Evolutionary conservation across 129 eudicot species (phyloP).

Genomic region (Arctium minus): DNA sequence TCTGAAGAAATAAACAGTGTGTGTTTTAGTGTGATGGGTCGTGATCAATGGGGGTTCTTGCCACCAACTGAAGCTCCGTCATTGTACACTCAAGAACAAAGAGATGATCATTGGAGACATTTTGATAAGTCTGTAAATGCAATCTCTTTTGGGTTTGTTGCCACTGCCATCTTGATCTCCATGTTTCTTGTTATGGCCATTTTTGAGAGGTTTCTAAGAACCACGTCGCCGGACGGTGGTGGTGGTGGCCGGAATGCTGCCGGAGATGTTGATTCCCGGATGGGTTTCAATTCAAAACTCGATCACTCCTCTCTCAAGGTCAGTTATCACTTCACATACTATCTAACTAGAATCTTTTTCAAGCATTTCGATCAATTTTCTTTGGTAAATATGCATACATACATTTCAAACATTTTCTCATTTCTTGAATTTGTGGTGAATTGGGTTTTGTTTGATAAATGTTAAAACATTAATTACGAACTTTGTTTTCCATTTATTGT

Average conservation of each 20-base stretch:
- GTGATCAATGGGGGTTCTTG: slow-evolving; percentile 32
- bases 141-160: slow-evolving; percentile 84
- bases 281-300: slow-evolving; percentile 48
- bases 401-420: neutral
- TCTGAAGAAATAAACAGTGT: neutral
- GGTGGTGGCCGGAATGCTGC: slow-evolving; percentile 32
- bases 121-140: slow-evolving; percentile 86
- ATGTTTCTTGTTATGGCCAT: slow-evolving; percentile 95
- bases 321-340: slow-evolving; percentile 18
- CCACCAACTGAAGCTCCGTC: slow-evolving; percentile 69
- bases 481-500: neutral
- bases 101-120: slow-evolving; percentile 63
- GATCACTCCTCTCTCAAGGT: slow-evolving; percentile 63
- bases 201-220: slow-evolving; percentile 78
- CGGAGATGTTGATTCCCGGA: slow-evolving; percentile 45
- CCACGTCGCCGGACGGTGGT: slow-evolving; percentile 37
- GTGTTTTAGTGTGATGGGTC: slow-evolving; percentile 19
- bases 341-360: neutral
- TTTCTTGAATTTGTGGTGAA: slow-evolving; percentile 1
- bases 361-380: neutral
- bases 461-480: neutral
- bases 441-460: slow-evolving; percentile 14
- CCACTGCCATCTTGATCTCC: slow-evolving; percentile 73
- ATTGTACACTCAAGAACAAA: slow-evolving; percentile 41
- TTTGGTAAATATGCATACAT: neutral